Evolutionary conservation across 176 grass and related monocot genomes (phyloP).

Genomic region (Triticum aestivum): IWGSC_CS_RefSeq_v2.1 NC_057800.1:249174397-249174896

Average conservation of each 20-base stretch:
- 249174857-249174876: slow-evolving; percentile 41
- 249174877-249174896: slow-evolving; percentile 29
- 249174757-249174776: slow-evolving; percentile 78
- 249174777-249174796: slow-evolving; percentile 34
- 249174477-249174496: neutral
- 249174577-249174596: slow-evolving; percentile 99
- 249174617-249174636: slow-evolving; percentile 69
- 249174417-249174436: neutral
- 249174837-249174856: slow-evolving; percentile 26
- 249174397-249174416: neutral
- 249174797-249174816: slow-evolving; percentile 30
- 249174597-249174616: slow-evolving; percentile 81
- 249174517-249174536: neutral
- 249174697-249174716: slow-evolving; percentile 93
- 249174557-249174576: slow-evolving; percentile 19
- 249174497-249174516: neutral
- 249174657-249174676: slow-evolving; percentile 91
- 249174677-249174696: slow-evolving; percentile 88
- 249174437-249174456: neutral
- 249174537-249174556: neutral
- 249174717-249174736: slow-evolving; percentile 78
- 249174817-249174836: slow-evolving; percentile 21
- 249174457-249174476: neutral
- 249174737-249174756: slow-evolving; percentile 82
- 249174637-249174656: slow-evolving; percentile 87